Evolutionary conservation across 495 filamentous ascomycete genomes (phyloP).

Genomic region (Xylaria castorea): DNA sequence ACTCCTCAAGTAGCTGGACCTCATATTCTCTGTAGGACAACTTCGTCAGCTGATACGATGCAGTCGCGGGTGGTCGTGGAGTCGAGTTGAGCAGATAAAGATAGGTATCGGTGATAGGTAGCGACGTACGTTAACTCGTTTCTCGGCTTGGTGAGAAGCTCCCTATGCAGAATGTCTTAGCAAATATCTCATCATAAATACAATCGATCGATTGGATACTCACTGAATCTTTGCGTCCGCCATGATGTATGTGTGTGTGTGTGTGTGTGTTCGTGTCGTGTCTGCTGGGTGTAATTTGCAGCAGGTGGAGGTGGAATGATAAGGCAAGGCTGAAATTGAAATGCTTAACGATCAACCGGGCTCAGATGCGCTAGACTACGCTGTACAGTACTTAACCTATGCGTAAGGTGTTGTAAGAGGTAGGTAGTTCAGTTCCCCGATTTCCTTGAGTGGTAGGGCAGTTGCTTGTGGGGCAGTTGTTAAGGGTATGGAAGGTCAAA

Average conservation of each 20-base stretch:
- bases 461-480: neutral
- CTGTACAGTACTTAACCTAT: neutral
- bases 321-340: conserved; percentile 38
- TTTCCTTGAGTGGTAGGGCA: neutral
- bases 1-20: conserved; percentile 83
- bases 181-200: conserved; percentile 27
- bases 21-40: conserved; percentile 76
- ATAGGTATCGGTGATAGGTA: neutral
- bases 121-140: conserved; percentile 76
- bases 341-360: conserved; percentile 18
- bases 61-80: neutral
- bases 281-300: conserved; percentile 21
- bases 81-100: neutral
- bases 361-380: neutral
- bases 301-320: conserved; percentile 9
- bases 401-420: neutral
- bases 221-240: conserved; percentile 82
- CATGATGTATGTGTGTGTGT: conserved; percentile 57
- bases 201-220: conserved; percentile 31
- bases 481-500: neutral
- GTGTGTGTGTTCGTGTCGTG: conserved; percentile 14
- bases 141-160: conserved; percentile 80
- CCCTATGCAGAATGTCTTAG: conserved; percentile 57
- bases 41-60: conserved; percentile 25
- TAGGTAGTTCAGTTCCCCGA: neutral